Evolutionary conservation across 1,284 basidiomycete genomes (phyloP).

Genomic region (Mycena citricolor): DNA sequence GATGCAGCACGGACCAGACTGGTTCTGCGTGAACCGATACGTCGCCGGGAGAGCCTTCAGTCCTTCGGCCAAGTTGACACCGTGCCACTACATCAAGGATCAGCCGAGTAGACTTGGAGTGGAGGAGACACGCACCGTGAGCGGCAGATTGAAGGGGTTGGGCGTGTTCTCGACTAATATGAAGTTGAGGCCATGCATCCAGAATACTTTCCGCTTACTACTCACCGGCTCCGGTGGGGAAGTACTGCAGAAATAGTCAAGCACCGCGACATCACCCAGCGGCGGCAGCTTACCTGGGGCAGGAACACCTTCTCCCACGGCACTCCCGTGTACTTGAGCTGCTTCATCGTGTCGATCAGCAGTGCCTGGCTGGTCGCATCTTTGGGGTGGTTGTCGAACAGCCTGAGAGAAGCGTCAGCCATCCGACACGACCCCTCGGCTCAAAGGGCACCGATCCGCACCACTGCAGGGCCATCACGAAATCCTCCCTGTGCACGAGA

Average conservation of each 20-base stretch:
- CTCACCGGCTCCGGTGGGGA: conserved; percentile 34
- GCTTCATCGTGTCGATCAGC: conserved; percentile 55
- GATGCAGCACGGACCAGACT: conserved; percentile 40
- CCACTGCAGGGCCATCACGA: conserved; percentile 56
- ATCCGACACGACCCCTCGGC: not conserved
- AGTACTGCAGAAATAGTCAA: conserved; percentile 33
- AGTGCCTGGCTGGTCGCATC: conserved; percentile 45
- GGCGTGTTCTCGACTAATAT: conserved; percentile 13
- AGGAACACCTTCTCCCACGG: conserved; percentile 48
- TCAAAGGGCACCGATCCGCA: conserved; percentile 35
- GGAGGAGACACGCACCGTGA: conserved; percentile 30
- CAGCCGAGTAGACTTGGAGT: not conserved
- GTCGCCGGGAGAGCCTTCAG: conserved; percentile 56
- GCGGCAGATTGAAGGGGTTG: conserved; percentile 38
- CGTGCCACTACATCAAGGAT: conserved; percentile 44
- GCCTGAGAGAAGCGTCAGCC: conserved; percentile 33
- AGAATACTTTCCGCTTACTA: not conserved
- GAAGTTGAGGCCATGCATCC: not conserved
- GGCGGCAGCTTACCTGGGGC: conserved; percentile 14
- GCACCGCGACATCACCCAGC: not conserved
- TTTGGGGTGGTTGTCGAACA: conserved; percentile 51
- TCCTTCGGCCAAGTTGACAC: conserved; percentile 60
- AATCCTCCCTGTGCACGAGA: conserved; percentile 44
- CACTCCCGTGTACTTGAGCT: conserved; percentile 47
- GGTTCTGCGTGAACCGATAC: conserved; percentile 58